phyloP scores from a whole-genome alignment of 2,329 filamentous ascomycete genomes.

The Colletotrichum noveboracense region DNA sequence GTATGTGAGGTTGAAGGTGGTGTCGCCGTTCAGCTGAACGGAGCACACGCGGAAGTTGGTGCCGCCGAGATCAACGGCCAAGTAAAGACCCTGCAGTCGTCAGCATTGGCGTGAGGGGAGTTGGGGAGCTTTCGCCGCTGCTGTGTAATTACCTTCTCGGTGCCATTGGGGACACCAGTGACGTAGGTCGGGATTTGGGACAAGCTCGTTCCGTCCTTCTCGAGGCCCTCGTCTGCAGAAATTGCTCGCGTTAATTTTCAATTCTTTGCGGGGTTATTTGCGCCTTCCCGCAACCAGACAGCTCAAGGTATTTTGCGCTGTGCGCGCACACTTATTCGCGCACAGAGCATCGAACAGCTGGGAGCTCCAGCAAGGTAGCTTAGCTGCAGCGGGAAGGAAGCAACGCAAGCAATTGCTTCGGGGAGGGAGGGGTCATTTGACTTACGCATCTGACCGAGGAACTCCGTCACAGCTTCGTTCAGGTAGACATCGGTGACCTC shows the following conservation, averaged over 20 bases:
- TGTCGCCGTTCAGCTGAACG: conserved; percentile 90
- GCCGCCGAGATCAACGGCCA: conserved; percentile 96
- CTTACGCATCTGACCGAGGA: conserved; percentile 81
- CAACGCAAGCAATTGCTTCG: neutral
- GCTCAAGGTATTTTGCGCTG: neutral
- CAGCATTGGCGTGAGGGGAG: neutral
- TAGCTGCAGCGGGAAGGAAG: neutral
- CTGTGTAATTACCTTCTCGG: conserved; percentile 76
- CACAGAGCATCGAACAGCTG: neutral
- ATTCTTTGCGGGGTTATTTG: neutral
- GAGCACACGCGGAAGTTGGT: conserved; percentile 99
- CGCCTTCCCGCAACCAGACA: neutral
- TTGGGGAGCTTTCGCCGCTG: neutral
- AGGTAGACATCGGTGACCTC: conserved; percentile 81
- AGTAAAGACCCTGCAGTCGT: conserved; percentile 80
- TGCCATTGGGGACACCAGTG: conserved; percentile 93
- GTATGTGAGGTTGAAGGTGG: conserved; percentile 91
- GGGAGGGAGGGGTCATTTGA: conserved; percentile 13
- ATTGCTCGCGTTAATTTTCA: neutral
- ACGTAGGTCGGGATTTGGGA: conserved; percentile 98
- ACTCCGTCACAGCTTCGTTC: conserved; percentile 82
- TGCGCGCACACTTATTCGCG: conserved; percentile 5
- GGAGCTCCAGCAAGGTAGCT: neutral
- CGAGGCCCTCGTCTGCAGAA: conserved; percentile 75
- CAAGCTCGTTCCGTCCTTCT: conserved; percentile 78